phyloP scores from a whole-genome alignment of 495 filamentous ascomycete species.

The Neurospora sublineolata region DNA sequence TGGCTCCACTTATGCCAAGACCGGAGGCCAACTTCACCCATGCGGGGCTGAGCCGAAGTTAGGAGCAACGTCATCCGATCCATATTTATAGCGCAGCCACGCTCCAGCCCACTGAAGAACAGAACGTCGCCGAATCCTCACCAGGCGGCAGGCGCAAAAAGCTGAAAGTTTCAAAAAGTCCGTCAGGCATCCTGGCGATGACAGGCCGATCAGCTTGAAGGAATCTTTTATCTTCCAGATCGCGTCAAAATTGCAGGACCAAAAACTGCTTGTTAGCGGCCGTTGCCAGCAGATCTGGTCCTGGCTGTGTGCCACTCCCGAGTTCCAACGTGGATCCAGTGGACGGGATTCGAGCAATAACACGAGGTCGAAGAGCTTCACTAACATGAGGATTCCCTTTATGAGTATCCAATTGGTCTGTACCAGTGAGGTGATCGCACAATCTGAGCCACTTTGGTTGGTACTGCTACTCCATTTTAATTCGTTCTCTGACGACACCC shows the following conservation, averaged over 20 bases:
- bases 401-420: background rate
- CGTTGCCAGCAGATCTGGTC: background rate
- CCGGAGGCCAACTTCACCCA: background rate
- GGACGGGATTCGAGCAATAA: background rate
- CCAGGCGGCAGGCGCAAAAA: background rate
- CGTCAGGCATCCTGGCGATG: background rate
- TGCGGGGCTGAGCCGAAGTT: background rate
- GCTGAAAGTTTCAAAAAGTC: background rate
- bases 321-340: background rate
- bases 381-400: background rate
- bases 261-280: background rate
- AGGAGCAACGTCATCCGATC: background rate
- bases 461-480: background rate
- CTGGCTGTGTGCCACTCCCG: background rate
- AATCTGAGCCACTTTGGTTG: background rate
- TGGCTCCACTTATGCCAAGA: background rate
- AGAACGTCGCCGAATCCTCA: background rate
- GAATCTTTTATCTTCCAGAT: background rate
- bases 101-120: background rate
- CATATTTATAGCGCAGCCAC: background rate
- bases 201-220: background rate
- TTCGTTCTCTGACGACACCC: background rate
- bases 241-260: background rate
- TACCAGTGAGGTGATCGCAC: background rate
- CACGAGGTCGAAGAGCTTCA: background rate